These are phyloP conservation scores for Cyberlindnera suaveolens DNA, from an alignment of 805 yeast genomes.

Conservation along the genomic window DNA sequence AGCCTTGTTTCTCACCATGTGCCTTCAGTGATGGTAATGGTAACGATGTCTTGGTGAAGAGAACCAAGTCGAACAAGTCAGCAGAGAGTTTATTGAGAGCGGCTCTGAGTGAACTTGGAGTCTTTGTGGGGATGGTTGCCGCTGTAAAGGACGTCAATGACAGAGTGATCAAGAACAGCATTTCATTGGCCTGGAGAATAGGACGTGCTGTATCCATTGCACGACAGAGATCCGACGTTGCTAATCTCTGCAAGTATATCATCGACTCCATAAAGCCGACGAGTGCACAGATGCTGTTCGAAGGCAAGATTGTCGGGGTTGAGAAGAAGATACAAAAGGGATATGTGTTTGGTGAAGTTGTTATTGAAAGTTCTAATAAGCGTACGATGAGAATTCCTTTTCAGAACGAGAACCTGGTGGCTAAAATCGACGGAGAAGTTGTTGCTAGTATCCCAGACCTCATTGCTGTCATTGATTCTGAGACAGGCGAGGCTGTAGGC, in stretches of 20 bases:
- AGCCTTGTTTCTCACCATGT: conserved; percentile 21
- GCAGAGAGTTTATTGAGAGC: conserved; percentile 36
- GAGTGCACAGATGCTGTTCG: conserved; percentile 25
- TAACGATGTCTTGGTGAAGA: conserved; percentile 29
- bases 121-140: conserved; percentile 32
- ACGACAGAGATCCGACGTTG: conserved; percentile 31
- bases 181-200: conserved; percentile 42
- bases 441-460: conserved; percentile 41
- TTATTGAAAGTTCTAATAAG: conserved; percentile 23
- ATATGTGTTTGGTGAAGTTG: conserved; percentile 39
- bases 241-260: conserved; percentile 28
- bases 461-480: conserved; percentile 36
- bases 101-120: conserved; percentile 37
- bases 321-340: conserved; percentile 37
- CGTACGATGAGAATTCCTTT: conserved; percentile 34
- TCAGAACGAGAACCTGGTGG: conserved; percentile 41
- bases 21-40: conserved; percentile 39
- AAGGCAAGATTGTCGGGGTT: conserved; percentile 39
- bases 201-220: conserved; percentile 39
- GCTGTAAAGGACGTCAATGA: conserved; percentile 26
- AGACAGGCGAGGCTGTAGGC: conserved; percentile 43
- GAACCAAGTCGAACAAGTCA: conserved; percentile 27
- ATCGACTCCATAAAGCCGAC: conserved; percentile 33
- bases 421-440: conserved; percentile 25
- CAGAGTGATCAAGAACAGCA: conserved; percentile 28